Percentiles rank a stretch among this genome's conserved stretches.
phyloP scores from a whole-genome alignment of 2,329 filamentous ascomycete species.

The Aspergillus sp. region DNA sequence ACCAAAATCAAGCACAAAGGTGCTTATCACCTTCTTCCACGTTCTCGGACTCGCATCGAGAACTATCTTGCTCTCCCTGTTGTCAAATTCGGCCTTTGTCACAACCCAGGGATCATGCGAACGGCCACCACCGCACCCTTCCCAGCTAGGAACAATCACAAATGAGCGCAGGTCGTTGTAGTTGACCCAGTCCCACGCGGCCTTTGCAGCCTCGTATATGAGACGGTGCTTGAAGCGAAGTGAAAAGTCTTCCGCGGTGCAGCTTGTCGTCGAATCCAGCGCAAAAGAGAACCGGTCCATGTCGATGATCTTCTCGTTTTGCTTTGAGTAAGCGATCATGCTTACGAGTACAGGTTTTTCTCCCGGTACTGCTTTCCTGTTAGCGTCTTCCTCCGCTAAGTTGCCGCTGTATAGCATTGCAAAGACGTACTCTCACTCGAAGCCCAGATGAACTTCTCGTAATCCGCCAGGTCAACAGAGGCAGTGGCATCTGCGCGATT shows the following conservation, averaged over 20 bases:
- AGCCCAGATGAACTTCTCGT: no score
- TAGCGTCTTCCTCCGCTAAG: no score
- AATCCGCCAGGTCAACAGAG: no score
- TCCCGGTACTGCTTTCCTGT: not conserved
- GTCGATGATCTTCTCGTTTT: constrained; percentile 15
- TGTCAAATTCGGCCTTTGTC: constrained; percentile 10
- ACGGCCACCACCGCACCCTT: constrained; percentile 9
- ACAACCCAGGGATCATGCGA: constrained; percentile 17
- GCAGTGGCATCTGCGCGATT: no score
- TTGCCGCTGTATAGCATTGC: no score
- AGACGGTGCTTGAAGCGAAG: constrained; percentile 15
- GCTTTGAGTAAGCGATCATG: constrained; percentile 17
- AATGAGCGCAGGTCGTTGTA: constrained; percentile 18
- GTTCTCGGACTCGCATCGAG: constrained; percentile 6
- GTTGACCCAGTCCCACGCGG: constrained; percentile 17
- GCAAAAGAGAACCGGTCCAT: constrained; percentile 17
- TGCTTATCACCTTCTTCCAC: constrained; percentile 17
- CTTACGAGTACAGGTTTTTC: constrained; percentile 10
- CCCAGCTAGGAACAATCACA: constrained; percentile 12
- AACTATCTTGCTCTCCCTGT: constrained; percentile 7
- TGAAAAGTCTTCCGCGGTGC: constrained; percentile 6
- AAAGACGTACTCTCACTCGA: no score
- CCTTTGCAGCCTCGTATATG: constrained; percentile 17
- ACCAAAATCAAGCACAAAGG: constrained; percentile 15
- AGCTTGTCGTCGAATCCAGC: constrained; percentile 8